Evolutionary conservation across 1,284 basidiomycete species (phyloP).

Genomic region (Clitocybe nebularis): DNA sequence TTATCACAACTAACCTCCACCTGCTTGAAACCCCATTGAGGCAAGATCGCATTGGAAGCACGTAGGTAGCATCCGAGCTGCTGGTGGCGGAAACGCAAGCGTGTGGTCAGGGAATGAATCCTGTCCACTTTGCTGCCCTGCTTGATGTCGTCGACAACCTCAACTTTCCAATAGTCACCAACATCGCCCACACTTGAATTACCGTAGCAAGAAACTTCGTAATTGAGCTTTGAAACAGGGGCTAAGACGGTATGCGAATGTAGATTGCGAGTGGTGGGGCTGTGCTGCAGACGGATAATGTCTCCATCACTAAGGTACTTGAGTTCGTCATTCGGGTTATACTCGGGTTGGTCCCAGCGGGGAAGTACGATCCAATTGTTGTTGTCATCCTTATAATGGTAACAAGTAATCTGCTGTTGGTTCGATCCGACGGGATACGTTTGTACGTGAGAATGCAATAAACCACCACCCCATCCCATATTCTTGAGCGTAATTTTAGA

Average conservation of each 20-base stretch:
- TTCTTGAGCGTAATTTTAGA: conserved; percentile 95
- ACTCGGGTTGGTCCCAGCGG: conserved; percentile 69
- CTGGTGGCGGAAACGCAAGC: conserved; percentile 82
- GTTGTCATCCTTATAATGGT: conserved; percentile 99
- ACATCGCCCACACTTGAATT: conserved; percentile 83
- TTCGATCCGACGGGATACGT: conserved; percentile 89
- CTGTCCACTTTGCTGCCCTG: conserved; percentile 57
- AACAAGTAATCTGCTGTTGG: conserved; percentile 98
- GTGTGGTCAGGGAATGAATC: conserved; percentile 89
- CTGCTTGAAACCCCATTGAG: conserved; percentile 99
- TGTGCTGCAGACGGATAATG: conserved; percentile 79
- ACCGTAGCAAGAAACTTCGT: conserved; percentile 93
- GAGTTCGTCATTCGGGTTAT: conserved; percentile 64
- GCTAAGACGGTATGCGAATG: conserved; percentile 90
- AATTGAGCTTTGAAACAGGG: conserved; percentile 86
- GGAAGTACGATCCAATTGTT: conserved; percentile 90
- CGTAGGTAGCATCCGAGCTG: conserved; percentile 84
- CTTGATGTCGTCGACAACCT: conserved; percentile 89
- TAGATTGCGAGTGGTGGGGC: conserved; percentile 83
- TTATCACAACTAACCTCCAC: conserved; percentile 94
- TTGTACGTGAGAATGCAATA: conserved; percentile 95
- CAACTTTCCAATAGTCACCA: conserved; percentile 91
- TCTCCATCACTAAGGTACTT: conserved; percentile 78
- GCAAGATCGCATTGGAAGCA: conserved; percentile 85
- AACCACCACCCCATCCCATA: conserved; percentile 95